phyloP scores from a whole-genome alignment of 306 rosid genomes.

The Phaseolus lunatus region DNA sequence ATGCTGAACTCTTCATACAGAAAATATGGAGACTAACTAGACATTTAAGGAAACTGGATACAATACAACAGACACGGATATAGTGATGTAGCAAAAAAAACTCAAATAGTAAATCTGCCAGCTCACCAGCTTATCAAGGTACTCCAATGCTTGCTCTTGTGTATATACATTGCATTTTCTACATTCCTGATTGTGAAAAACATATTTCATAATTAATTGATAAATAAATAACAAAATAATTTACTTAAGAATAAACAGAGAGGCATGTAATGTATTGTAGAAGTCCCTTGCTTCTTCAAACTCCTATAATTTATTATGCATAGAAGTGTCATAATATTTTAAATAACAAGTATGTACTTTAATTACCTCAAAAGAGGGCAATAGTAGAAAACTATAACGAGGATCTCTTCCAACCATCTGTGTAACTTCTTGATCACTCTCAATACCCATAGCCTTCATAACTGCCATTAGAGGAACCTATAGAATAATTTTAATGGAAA shows the following conservation, averaged over 20 bases:
- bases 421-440: slow-evolving; percentile 82
- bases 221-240: slow-evolving; percentile 31
- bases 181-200: slow-evolving; percentile 72
- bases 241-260: slow-evolving; percentile 18
- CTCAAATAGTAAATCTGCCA: neutral
- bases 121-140: slow-evolving; percentile 55
- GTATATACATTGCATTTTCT: slow-evolving; percentile 63
- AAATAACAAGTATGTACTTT: slow-evolving; percentile 1
- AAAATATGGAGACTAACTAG: neutral
- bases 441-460: slow-evolving; percentile 97
- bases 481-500: slow-evolving; percentile 16
- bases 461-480: slow-evolving; percentile 62
- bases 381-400: slow-evolving; percentile 69
- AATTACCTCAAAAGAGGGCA: slow-evolving; percentile 88
- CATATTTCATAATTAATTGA: slow-evolving; percentile 34
- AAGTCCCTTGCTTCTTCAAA: slow-evolving; percentile 10
- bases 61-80: neutral
- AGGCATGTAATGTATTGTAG: slow-evolving; percentile 9
- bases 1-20: neutral
- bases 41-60: neutral
- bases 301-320: neutral
- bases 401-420: slow-evolving; percentile 97
- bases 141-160: slow-evolving; percentile 74
- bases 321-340: slow-evolving; percentile 20
- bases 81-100: neutral